These are phyloP conservation scores for Amanita rubescens DNA, from an alignment of 768 basidiomycete species.

Conservation along the genomic window DNA sequence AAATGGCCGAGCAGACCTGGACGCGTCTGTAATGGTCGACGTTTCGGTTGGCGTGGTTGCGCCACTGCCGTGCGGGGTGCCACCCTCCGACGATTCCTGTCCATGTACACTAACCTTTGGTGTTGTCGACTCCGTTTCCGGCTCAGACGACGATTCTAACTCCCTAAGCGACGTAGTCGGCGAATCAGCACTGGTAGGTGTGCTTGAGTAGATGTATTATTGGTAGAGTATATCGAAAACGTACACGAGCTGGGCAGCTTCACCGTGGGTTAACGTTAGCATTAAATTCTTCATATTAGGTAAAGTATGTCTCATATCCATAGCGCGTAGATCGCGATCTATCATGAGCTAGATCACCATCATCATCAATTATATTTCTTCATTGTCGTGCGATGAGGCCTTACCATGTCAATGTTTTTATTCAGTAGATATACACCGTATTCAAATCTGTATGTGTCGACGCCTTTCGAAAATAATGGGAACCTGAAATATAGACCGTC, in stretches of 20 bases:
- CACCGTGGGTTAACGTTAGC: slow-evolving; percentile 75
- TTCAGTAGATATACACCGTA: slow-evolving; percentile 96
- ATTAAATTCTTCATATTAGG: slow-evolving; percentile 94
- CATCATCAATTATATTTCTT: slow-evolving; percentile 6
- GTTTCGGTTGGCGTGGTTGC: slow-evolving; percentile 46
- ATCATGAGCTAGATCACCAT: slow-evolving; percentile 66
- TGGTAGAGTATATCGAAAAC: slow-evolving; percentile 18
- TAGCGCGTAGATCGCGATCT: slow-evolving; percentile 78
- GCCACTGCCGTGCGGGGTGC: slow-evolving; percentile 46
- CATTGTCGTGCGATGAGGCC: slow-evolving; percentile 14
- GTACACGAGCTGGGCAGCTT: slow-evolving; percentile 41
- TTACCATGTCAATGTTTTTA: slow-evolving; percentile 93
- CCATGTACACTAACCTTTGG: slow-evolving; percentile 18
- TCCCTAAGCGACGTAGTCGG: slow-evolving; percentile 21
- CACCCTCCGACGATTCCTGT: slow-evolving; percentile 23
- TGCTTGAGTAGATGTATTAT: slow-evolving; percentile 14
- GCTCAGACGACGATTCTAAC: slow-evolving; percentile 12
- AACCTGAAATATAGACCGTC: slow-evolving; percentile 52
- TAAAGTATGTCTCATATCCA: slow-evolving; percentile 93
- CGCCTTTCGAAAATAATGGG: slow-evolving; percentile 89
- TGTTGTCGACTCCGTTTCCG: slow-evolving; percentile 6
- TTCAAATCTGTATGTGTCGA: slow-evolving; percentile 95
- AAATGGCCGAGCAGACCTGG: slow-evolving; percentile 38
- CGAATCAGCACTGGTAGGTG: slow-evolving; percentile 16
- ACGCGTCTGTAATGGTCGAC: slow-evolving; percentile 28